These are phyloP conservation scores for Phytopythium montanum DNA, from an alignment of 352 stramenopile genomes.

Conservation along the genomic window DNA sequence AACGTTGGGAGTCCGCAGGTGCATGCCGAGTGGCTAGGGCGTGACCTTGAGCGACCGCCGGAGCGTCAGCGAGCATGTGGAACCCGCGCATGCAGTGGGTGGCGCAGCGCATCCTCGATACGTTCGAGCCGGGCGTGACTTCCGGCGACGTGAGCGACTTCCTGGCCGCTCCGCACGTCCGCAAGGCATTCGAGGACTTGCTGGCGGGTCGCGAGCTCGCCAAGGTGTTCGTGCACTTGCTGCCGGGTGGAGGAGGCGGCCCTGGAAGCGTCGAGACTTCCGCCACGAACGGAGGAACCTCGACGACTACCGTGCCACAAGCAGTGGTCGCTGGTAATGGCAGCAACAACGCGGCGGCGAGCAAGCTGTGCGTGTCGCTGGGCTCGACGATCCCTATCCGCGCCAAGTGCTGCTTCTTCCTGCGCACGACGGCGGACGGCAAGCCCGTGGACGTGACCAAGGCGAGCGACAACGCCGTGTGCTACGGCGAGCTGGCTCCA, in stretches of 20 bases:
- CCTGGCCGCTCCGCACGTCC: conserved; percentile 37
- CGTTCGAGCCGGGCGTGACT: conserved; percentile 68
- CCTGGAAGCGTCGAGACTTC: background rate
- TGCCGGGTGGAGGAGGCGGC: conserved; percentile 21
- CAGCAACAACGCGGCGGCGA: conserved; percentile 24
- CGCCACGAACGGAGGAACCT: conserved; percentile 2
- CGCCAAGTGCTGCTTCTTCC: conserved; percentile 83
- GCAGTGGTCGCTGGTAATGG: too few relatives aligned
- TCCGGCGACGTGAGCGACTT: conserved; percentile 60
- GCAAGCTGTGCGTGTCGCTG: conserved; percentile 67
- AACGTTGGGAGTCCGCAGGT: background rate
- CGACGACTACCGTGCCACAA: background rate
- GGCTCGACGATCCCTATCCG: conserved; percentile 66
- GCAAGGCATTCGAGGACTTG: conserved; percentile 75
- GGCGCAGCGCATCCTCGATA: conserved; percentile 67
- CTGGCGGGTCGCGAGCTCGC: conserved; percentile 61
- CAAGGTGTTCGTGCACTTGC: conserved; percentile 81
- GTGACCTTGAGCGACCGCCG: background rate
- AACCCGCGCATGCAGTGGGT: conserved; percentile 83
- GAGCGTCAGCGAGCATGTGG: conserved; percentile 37
- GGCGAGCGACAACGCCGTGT: conserved; percentile 71
- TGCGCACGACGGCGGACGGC: conserved; percentile 60
- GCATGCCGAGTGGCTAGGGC: background rate
- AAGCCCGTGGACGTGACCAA: conserved; percentile 76
- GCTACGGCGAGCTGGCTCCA: conserved; percentile 80